Percentiles rank a stretch among this genome's conserved stretches.
These are phyloP conservation scores for Olyra latifolia DNA, from an alignment of 176 grass and related monocot genomes.

Conservation along the genomic window DNA sequence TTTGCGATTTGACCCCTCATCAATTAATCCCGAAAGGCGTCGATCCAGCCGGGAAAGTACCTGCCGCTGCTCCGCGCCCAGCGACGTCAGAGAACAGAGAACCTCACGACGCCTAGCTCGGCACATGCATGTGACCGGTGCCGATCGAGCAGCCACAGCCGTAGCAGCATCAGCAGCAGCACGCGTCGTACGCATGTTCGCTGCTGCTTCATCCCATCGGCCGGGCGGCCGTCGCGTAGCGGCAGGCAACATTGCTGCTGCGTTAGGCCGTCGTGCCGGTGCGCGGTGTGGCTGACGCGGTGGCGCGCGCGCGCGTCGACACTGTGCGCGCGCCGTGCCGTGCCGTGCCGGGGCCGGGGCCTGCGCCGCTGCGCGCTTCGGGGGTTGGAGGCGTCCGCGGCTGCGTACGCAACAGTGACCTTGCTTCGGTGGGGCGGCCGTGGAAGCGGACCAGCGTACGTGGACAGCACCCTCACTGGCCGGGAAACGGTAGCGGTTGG, in stretches of 20 bases:
- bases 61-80: neutral
- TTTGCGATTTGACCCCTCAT: slow-evolving; percentile 5
- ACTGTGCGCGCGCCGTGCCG: too few species aligned
- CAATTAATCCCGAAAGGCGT: slow-evolving; percentile 43
- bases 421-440: neutral
- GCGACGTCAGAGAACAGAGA: neutral
- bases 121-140: slow-evolving; percentile 43
- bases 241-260: too few species aligned
- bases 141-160: neutral
- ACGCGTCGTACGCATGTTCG: neutral
- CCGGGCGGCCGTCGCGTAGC: slow-evolving; percentile 16
- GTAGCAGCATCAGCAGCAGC: neutral
- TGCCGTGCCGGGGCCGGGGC: too few species aligned
- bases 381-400: neutral
- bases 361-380: neutral
- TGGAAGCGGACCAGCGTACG: neutral
- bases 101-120: neutral
- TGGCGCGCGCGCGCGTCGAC: too few species aligned
- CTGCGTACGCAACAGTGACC: neutral
- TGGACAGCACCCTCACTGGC: neutral
- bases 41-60: slow-evolving; percentile 15
- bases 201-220: slow-evolving; percentile 8
- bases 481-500: neutral
- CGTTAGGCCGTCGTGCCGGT: too few species aligned
- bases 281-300: too few species aligned